Conservation (phyloP, 345 rosid genomes). For the Euphorbia pulcherrima region DNA sequence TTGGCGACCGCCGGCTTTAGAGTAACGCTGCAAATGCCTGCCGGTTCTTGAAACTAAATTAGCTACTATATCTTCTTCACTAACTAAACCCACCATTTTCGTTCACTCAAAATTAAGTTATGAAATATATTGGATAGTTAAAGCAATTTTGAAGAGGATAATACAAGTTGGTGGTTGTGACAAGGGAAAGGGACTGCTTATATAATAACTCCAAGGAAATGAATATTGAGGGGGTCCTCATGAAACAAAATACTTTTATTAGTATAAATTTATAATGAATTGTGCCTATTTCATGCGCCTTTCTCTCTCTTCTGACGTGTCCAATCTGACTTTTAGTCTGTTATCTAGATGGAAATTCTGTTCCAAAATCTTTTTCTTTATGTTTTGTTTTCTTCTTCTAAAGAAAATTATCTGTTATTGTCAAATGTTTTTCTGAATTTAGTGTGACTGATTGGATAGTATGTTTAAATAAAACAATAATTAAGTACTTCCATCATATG, state of each 20-base stretch:
- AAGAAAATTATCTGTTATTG: not conserved
- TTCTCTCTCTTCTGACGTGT: too few species aligned
- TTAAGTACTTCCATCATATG: too few species aligned
- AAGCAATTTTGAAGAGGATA: not conserved
- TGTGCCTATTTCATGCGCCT: too few species aligned
- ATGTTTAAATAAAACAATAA: too few species aligned
- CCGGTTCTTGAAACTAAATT: conserved; percentile 54
- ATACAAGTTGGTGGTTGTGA: conserved; percentile 11
- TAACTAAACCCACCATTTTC: conserved; percentile 39
- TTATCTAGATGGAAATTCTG: not conserved
- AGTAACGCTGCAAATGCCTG: conserved; percentile 55
- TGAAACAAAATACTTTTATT: too few species aligned
- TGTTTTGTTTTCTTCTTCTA: too few species aligned
- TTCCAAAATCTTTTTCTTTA: too few species aligned
- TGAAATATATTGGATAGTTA: not conserved
- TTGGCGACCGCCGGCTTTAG: conserved; percentile 47
- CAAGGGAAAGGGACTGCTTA: not conserved
- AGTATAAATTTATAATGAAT: too few species aligned
- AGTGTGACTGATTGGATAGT: too few species aligned
- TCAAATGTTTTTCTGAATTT: not conserved
- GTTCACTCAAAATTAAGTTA: not conserved
- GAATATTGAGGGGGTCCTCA: too few species aligned
- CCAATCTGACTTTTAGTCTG: not conserved
- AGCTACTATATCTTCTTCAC: conserved; percentile 33
- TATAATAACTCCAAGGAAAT: not conserved